Evolutionary conservation across 140 eudicot species (phyloP), one percentile per base, ranked within the genome.

Genomic region (Ambrosia hybrid): DNA sequence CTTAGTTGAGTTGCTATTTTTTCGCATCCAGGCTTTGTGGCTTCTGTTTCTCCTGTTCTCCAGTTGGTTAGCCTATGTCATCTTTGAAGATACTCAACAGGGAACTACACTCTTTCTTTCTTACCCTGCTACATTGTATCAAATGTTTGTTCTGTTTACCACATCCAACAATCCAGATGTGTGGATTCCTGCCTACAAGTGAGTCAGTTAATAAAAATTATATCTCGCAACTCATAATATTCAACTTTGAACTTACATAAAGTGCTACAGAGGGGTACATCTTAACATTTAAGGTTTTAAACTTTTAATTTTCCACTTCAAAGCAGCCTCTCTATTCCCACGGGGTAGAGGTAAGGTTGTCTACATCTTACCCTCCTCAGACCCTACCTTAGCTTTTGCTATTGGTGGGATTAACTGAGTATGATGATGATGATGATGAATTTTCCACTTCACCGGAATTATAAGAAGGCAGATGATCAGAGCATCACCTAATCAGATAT

Each of bases 151-250:
- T 70, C 69, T 94, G 43, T 94, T 94, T 75, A 90, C 99, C 73
- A 94, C 99, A 51, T 86, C 99, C 80, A 94, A 94, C 81, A 94
- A 88, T 82, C 99, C 99, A 15, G 99, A 94, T 57, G 99, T 90
- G 61, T 94, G 99, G 99, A 88, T 88, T 88, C 99, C 99, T 48
- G 99, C 99, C 53, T 94, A 94, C 90, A 94, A 94, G 97, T 91
- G 80, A 84, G 92, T 79, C 7, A 15, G 49, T 66, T 33, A 33
- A 36, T 46, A 51, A 62, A 21, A 21, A 41, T 36, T 67, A 67
- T 53, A 34, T 60, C 67, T 60, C 17, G 6, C 67, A 60, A 33
- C 33, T 63, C 65, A 33, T 16, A 36, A 12, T 61, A 12, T 34
- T 21, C 26, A 12, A 61, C 10, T 61, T 61, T 61, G 33, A 33